A percentile compares a stretch with the other conserved stretches of the same genome.
These are phyloP conservation scores for Termitomyces sp. DNA, from an alignment of 768 basidiomycete genomes.

Conservation along the genomic window DNA sequence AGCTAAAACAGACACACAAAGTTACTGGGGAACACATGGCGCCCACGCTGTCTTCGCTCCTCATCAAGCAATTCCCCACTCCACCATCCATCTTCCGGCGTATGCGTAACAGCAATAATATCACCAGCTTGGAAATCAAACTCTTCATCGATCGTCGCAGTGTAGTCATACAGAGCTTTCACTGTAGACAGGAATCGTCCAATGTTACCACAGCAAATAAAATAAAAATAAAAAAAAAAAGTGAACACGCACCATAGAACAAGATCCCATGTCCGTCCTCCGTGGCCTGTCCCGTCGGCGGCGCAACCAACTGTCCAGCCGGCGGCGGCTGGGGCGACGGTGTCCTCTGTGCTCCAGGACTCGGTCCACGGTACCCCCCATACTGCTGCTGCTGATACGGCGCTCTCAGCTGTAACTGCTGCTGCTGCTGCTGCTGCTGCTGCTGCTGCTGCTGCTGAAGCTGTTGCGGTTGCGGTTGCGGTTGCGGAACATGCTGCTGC, in stretches of 20 bases:
- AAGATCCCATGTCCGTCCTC: slow-evolving; percentile 66
- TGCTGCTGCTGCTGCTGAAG: slow-evolving; percentile 22
- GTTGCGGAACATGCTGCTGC: slow-evolving; percentile 16
- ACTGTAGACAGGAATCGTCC: slow-evolving; percentile 35
- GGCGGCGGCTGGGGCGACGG: slow-evolving; percentile 43
- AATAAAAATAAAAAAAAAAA: slow-evolving; percentile 33
- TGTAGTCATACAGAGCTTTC: slow-evolving; percentile 86
- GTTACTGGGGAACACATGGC: slow-evolving; percentile 84
- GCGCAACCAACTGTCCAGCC: slow-evolving; percentile 18
- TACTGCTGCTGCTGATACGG: slow-evolving; percentile 28
- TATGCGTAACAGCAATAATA: slow-evolving; percentile 91
- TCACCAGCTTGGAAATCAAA: slow-evolving; percentile 95
- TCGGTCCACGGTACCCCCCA: slow-evolving; percentile 34
- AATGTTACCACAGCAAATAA: too few species aligned
- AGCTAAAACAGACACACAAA: slow-evolving; percentile 73
- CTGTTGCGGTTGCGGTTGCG: slow-evolving; percentile 21
- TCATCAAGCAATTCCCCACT: slow-evolving; percentile 84
- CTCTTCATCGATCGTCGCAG: slow-evolving; percentile 82
- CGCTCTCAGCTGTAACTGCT: slow-evolving; percentile 18
- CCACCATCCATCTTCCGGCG: slow-evolving; percentile 99
- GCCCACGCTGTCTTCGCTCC: slow-evolving; percentile 58
- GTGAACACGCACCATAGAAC: too few species aligned
- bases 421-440: slow-evolving; percentile 20
- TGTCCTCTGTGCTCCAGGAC: slow-evolving; percentile 36
- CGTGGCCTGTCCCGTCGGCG: slow-evolving; percentile 71